Percentiles rank a stretch among this genome's conserved stretches.
phyloP scores from a whole-genome alignment of 2,329 filamentous ascomycete genomes.

The Knufia fluminis region DNA sequence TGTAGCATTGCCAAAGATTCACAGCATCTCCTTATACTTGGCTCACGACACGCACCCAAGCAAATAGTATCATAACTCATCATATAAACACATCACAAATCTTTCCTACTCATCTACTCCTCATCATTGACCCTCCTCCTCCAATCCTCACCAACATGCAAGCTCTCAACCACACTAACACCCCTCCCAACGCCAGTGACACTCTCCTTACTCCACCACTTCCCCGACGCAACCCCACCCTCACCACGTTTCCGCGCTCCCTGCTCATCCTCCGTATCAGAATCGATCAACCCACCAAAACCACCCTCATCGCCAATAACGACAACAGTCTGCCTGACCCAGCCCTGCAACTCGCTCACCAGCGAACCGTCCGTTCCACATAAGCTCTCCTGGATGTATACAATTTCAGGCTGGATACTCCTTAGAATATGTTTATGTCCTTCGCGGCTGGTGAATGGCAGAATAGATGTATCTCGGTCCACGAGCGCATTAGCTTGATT shows the following conservation, averaged over 20 bases:
- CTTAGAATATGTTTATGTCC: constrained; percentile 81
- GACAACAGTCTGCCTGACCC: constrained; percentile 54
- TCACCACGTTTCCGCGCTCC: constrained; percentile 34
- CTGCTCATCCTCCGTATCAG: constrained; percentile 59
- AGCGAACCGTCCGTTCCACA: constrained; percentile 64
- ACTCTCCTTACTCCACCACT: constrained; percentile 71
- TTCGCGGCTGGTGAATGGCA: constrained; percentile 76
- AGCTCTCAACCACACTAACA: constrained; percentile 77
- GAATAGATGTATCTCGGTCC: constrained; percentile 74
- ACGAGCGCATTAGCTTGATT: constrained; percentile 70
- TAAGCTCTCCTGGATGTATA: constrained; percentile 82
- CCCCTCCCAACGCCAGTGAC: constrained; percentile 79
- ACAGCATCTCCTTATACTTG: no score
- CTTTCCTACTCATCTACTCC: constrained; percentile 34
- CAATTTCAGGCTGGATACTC: constrained; percentile 72
- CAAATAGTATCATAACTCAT: neutral
- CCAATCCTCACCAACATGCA: constrained; percentile 80
- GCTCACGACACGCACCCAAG: no score
- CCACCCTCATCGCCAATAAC: constrained; percentile 50
- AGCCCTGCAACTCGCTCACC: constrained; percentile 57
- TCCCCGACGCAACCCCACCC: constrained; percentile 10
- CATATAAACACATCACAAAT: no score
- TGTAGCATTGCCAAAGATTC: no score
- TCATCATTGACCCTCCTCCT: constrained; percentile 62
- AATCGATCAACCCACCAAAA: constrained; percentile 70